These are phyloP conservation scores for Thecaphora thlaspeos DNA, from an alignment of 1,284 basidiomycete species.

Conservation along the genomic window DNA sequence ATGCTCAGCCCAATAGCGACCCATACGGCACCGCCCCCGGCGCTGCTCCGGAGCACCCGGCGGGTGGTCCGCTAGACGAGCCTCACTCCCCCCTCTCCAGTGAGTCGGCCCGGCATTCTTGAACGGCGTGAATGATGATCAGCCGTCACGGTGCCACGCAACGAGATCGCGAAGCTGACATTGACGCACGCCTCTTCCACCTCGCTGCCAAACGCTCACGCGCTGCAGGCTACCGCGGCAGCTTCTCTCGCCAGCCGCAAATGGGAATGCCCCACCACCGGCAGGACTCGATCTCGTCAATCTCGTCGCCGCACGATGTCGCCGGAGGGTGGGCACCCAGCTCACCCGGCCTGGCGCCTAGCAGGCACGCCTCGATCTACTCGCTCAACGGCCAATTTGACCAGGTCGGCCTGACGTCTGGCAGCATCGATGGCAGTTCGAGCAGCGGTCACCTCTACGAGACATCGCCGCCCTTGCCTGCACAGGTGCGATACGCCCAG, in stretches of 20 bases:
- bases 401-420: constrained; percentile 22
- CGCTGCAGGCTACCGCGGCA: constrained; percentile 26
- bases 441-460: constrained; percentile 34
- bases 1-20: constrained; percentile 14
- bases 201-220: not conserved
- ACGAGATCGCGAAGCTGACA: no score
- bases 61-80: constrained; percentile 16
- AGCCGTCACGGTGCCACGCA: no score
- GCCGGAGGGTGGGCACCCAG: constrained; percentile 32
- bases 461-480: constrained; percentile 31
- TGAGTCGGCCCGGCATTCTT: no score
- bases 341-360: constrained; percentile 27
- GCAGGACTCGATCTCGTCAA: constrained; percentile 34
- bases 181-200: not conserved
- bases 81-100: constrained; percentile 32
- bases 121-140: no score
- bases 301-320: constrained; percentile 35
- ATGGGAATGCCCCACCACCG: constrained; percentile 32
- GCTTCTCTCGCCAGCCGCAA: constrained; percentile 26
- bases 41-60: constrained; percentile 15
- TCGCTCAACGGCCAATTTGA: constrained; percentile 40
- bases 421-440: constrained; percentile 29
- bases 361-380: constrained; percentile 37
- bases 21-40: constrained; percentile 15
- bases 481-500: constrained; percentile 34